Conservation (phyloP, 768 basidiomycete genomes). For the Lactifluus hygrophoroides region DNA sequence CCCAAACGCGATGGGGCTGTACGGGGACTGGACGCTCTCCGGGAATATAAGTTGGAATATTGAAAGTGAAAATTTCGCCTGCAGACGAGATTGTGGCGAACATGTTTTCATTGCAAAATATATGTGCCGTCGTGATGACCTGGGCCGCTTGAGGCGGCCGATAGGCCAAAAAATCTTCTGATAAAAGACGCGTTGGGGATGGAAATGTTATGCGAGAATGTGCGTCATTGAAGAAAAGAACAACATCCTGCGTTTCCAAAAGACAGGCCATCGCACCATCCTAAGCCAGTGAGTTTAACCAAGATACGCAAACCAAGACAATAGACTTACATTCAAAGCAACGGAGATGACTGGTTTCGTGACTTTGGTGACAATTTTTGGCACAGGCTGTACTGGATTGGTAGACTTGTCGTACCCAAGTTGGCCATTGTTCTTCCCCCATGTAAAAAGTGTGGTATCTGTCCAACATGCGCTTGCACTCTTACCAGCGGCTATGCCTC, state of each 20-base stretch:
- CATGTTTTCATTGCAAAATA: conserved; percentile 67
- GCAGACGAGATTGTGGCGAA: conserved; percentile 78
- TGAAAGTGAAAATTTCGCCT: conserved; percentile 90
- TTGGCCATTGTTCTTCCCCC: conserved; percentile 93
- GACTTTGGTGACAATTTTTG: conserved; percentile 75
- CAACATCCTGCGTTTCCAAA: conserved; percentile 68
- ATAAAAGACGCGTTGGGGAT: conserved; percentile 41
- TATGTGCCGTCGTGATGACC: conserved; percentile 66
- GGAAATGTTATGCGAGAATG: conserved; percentile 74
- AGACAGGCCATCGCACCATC: conserved; percentile 81
- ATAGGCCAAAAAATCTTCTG: conserved; percentile 40
- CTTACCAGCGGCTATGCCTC: conserved; percentile 81
- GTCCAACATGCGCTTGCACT: conserved; percentile 90
- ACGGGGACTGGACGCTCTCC: conserved; percentile 42
- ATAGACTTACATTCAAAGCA: conserved; percentile 55
- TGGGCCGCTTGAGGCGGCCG: conserved; percentile 70
- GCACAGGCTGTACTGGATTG: conserved; percentile 66
- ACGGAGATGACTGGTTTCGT: conserved; percentile 61
- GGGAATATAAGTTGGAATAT: conserved; percentile 27
- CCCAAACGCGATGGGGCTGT: conserved; percentile 82
- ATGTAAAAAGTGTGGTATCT: conserved; percentile 59
- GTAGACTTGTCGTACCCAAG: conserved; percentile 75
- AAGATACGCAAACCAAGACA: not conserved
- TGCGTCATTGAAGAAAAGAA: conserved; percentile 73
- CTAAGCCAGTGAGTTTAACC: conserved; percentile 29